Percentiles rank a stretch among this genome's conserved stretches.
Conservation (phyloP, 2,329 filamentous ascomycete species). For the Dactylellina sp. region DNA sequence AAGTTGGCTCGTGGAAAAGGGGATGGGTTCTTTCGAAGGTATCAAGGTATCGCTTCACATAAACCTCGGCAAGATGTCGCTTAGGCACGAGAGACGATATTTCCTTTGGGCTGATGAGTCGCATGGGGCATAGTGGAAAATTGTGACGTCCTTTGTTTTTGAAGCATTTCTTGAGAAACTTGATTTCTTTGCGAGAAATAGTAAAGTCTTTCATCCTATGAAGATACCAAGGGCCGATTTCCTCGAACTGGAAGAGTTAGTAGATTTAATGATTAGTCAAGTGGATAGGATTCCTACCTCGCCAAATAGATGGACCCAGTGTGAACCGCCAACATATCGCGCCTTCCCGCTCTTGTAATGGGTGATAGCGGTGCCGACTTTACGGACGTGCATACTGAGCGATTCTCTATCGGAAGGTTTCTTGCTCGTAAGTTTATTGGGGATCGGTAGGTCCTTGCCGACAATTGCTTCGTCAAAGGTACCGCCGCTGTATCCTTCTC, state of each 20-base stretch:
- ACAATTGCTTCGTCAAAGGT: constrained; percentile 18
- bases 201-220: constrained; percentile 45
- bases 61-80: constrained; percentile 39
- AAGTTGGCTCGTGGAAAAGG: constrained; percentile 46
- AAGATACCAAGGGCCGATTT: constrained; percentile 46
- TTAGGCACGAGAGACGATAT: constrained; percentile 29
- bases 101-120: constrained; percentile 17
- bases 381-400: constrained; percentile 29
- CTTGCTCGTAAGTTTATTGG: constrained; percentile 1
- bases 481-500: constrained; percentile 1
- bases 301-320: constrained; percentile 54
- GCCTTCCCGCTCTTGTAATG: constrained; percentile 50
- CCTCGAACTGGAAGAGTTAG: constrained; percentile 35
- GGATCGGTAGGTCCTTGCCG: neutral
- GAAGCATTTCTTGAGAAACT: constrained; percentile 46
- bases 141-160: constrained; percentile 48
- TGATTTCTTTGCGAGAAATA: constrained; percentile 37
- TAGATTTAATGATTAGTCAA: neutral
- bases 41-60: constrained; percentile 46
- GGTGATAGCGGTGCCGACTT: constrained; percentile 47
- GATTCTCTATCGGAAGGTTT: constrained; percentile 3
- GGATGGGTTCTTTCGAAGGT: constrained; percentile 48
- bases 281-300: constrained; percentile 22
- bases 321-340: constrained; percentile 49
- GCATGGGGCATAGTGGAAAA: constrained; percentile 35